Percentiles rank a stretch among this genome's conserved stretches.
Conservation (phyloP, 495 filamentous ascomycete species). For the Aspergillus cristatus region DNA sequence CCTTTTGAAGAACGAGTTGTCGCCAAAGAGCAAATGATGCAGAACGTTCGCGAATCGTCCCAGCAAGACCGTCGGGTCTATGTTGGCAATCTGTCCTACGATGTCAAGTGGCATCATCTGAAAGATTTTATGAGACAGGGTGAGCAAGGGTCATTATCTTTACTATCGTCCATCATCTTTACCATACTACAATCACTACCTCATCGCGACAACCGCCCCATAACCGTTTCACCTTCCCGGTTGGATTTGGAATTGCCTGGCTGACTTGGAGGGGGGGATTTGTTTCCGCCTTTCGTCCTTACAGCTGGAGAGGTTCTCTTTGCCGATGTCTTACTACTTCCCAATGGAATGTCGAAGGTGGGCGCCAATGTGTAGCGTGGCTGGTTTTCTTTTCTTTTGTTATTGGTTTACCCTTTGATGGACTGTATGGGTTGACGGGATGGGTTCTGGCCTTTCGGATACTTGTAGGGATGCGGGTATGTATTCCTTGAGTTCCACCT, state of each 20-base stretch:
- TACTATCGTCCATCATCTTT: no score
- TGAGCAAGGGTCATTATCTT: conserved; percentile 41
- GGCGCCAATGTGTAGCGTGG: conserved; percentile 87
- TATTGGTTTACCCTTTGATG: conserved; percentile 64
- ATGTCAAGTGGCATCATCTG: conserved; percentile 99
- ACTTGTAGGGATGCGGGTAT: conserved; percentile 99
- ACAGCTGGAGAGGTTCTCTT: conserved; percentile 98
- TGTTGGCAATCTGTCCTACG: conserved; percentile 96
- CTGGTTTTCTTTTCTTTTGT: conserved; percentile 49
- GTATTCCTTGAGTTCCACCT: conserved; percentile 23
- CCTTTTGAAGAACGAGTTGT: conserved; percentile 74
- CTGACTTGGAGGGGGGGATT: conserved; percentile 23
- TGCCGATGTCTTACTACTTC: conserved; percentile 98
- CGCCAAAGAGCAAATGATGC: conserved; percentile 93
- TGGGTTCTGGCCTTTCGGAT: conserved; percentile 79
- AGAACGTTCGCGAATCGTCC: conserved; percentile 80
- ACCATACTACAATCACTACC: no score
- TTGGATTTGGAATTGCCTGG: conserved; percentile 14
- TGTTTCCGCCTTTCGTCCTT: conserved; percentile 13
- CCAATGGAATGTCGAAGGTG: conserved; percentile 99
- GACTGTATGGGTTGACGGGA: conserved; percentile 99
- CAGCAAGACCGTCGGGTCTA: conserved; percentile 99
- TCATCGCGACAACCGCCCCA: conserved; percentile 13
- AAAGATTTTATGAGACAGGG: conserved; percentile 99
- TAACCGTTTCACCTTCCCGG: neutral